Percentiles rank a stretch among this genome's conserved stretches.
Evolutionary conservation across 2,329 filamentous ascomycete species (phyloP).

Genomic region (Trichoderma citrinoviride): DNA sequence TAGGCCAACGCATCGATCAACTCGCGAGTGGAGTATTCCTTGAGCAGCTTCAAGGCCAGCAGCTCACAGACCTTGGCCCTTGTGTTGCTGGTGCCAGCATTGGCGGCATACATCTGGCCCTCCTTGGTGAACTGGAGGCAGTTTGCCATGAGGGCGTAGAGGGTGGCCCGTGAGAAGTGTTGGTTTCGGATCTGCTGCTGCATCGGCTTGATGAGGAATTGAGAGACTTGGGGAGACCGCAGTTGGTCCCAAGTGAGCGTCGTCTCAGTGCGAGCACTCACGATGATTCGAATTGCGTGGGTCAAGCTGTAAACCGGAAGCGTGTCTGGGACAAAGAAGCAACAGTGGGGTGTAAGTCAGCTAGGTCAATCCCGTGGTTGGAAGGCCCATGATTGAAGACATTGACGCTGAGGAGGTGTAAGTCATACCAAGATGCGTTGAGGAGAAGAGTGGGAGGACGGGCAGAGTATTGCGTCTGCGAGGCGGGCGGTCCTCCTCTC

Average conservation of each 20-base stretch:
- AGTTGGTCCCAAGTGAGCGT: constrained; percentile 93
- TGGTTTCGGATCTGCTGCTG: constrained; percentile 80
- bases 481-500: constrained; percentile 37
- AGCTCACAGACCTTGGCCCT: constrained; percentile 87
- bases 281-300: constrained; percentile 81
- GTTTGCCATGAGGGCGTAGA: constrained; percentile 91
- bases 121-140: constrained; percentile 92
- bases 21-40: constrained; percentile 85
- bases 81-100: constrained; percentile 78
- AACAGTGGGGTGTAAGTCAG: background rate
- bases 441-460: constrained; percentile 74
- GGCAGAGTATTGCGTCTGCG: constrained; percentile 34
- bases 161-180: constrained; percentile 80
- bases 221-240: constrained; percentile 90
- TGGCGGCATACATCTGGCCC: constrained; percentile 75
- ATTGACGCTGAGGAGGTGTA: background rate
- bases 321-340: constrained; percentile 56
- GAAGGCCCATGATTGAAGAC: background rate
- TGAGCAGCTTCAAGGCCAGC: constrained; percentile 82
- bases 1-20: constrained; percentile 93
- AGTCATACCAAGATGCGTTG: constrained; percentile 66
- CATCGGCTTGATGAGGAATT: constrained; percentile 94
- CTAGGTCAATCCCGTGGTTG: background rate
- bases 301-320: constrained; percentile 88
- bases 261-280: constrained; percentile 84